phyloP scores from a whole-genome alignment of 176 grass and related monocot genomes.

The Triticum monococcum region DNA sequence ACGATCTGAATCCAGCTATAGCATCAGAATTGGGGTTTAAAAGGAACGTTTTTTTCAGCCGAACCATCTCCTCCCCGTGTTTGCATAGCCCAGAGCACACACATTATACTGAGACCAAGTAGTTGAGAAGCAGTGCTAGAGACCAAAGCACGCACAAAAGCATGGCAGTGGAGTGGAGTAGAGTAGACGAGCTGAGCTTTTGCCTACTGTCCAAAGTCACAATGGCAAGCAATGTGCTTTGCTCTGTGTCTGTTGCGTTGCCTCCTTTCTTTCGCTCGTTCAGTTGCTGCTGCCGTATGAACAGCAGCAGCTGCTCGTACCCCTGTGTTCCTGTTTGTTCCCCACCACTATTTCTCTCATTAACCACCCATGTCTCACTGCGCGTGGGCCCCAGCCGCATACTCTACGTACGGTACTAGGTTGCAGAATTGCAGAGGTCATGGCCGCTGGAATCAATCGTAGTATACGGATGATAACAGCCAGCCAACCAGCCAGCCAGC shows the following conservation, averaged over 20 bases:
- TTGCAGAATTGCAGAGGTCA: neutral
- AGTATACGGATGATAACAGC: neutral
- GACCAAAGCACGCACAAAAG: conserved; percentile 23
- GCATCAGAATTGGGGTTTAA: neutral
- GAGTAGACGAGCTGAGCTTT: neutral
- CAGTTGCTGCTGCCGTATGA: neutral
- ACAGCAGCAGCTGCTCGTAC: conserved; percentile 7
- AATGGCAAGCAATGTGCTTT: neutral
- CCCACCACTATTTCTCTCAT: neutral
- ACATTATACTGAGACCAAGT: neutral
- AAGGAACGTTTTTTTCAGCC: neutral
- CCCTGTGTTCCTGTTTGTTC: neutral
- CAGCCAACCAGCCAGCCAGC: neutral
- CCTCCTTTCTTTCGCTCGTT: conserved; percentile 6
- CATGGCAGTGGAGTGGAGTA: neutral
- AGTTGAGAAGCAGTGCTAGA: neutral
- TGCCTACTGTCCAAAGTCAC: conserved; percentile 1
- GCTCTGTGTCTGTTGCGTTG: neutral
- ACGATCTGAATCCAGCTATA: neutral
- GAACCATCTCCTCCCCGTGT: neutral
- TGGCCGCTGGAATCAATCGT: neutral
- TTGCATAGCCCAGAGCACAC: neutral
- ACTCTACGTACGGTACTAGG: neutral
- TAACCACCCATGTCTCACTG: neutral
- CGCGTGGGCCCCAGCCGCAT: neutral